Conservation (phyloP, 2,329 filamentous ascomycete genomes). For the Calonectria montana region DNA sequence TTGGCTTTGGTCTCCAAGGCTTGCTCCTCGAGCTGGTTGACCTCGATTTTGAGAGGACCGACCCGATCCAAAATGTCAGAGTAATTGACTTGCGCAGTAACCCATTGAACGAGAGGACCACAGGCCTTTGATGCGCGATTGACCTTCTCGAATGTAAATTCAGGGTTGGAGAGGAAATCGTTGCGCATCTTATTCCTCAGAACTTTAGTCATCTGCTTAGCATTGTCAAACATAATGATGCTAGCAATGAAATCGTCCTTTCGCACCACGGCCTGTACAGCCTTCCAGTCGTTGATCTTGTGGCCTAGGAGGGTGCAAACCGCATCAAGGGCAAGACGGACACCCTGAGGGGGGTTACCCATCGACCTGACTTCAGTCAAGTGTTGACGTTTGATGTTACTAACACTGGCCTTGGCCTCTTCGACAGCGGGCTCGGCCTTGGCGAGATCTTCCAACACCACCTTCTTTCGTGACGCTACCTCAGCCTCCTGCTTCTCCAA, state of each 20-base stretch:
- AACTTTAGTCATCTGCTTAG: slow-evolving; percentile 88
- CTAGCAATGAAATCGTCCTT: slow-evolving; percentile 97
- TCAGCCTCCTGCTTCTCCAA: slow-evolving; percentile 91
- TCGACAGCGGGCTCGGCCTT: slow-evolving; percentile 92
- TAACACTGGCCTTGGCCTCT: slow-evolving; percentile 95
- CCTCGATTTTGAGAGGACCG: slow-evolving; percentile 91
- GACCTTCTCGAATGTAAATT: slow-evolving; percentile 96
- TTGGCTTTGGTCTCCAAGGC: slow-evolving; percentile 93
- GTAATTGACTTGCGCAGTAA: slow-evolving; percentile 95
- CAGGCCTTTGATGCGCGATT: slow-evolving; percentile 97
- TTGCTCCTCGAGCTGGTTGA: slow-evolving; percentile 86
- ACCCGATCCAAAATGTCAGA: slow-evolving; percentile 97
- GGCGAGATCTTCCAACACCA: slow-evolving; percentile 88
- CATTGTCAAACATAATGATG: slow-evolving; percentile 97
- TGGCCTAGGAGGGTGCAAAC: slow-evolving; percentile 95
- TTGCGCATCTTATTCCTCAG: slow-evolving; percentile 90
- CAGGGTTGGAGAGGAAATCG: slow-evolving; percentile 90
- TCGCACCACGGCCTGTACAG: slow-evolving; percentile 87
- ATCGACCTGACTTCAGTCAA: slow-evolving; percentile 98
- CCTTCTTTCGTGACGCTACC: slow-evolving; percentile 83
- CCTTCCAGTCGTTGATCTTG: slow-evolving; percentile 91
- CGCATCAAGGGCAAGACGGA: slow-evolving; percentile 92
- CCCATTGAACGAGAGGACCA: slow-evolving; percentile 97
- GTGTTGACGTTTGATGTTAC: slow-evolving; percentile 98
- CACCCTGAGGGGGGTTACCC: slow-evolving; percentile 90